Conservation (phyloP, 495 filamentous ascomycete genomes). For the Penicillium cosmopolitanum region DNA sequence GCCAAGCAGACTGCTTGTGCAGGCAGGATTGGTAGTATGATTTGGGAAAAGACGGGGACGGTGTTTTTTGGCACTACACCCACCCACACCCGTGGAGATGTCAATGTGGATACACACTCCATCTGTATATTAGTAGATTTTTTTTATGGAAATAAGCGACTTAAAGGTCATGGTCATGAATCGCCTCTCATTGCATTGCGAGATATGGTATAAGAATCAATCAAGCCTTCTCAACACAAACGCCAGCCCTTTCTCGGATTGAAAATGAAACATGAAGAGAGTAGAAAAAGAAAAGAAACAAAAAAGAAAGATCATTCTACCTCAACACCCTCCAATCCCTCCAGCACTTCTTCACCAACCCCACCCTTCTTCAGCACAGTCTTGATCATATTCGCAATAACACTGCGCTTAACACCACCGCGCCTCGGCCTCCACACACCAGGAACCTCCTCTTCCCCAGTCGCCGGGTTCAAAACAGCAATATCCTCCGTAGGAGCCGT, state of each 20-base stretch:
- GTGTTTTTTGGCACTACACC: neutral
- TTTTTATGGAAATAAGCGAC: constrained; percentile 3
- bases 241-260: neutral
- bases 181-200: constrained; percentile 17
- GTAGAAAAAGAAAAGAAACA: neutral
- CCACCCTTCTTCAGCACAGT: constrained; percentile 70
- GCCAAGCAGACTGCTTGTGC: too few species aligned
- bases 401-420: constrained; percentile 71
- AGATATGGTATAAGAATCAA: constrained; percentile 13
- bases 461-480: constrained; percentile 29
- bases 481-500: constrained; percentile 35
- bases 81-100: neutral
- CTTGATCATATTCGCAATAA: constrained; percentile 68
- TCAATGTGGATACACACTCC: neutral
- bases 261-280: neutral
- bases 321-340: constrained; percentile 66
- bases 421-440: constrained; percentile 80
- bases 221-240: constrained; percentile 9
- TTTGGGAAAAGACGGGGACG: neutral
- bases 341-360: constrained; percentile 82
- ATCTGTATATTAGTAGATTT: constrained; percentile 14
- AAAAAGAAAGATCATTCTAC: constrained; percentile 20
- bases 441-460: constrained; percentile 58
- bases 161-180: constrained; percentile 23
- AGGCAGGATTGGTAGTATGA: neutral